A percentile compares a stretch with the other conserved stretches of the same genome.
These are phyloP conservation scores for Ophiostoma australiae DNA, from an alignment of 2,329 filamentous ascomycete genomes.

Conservation along the genomic window DNA sequence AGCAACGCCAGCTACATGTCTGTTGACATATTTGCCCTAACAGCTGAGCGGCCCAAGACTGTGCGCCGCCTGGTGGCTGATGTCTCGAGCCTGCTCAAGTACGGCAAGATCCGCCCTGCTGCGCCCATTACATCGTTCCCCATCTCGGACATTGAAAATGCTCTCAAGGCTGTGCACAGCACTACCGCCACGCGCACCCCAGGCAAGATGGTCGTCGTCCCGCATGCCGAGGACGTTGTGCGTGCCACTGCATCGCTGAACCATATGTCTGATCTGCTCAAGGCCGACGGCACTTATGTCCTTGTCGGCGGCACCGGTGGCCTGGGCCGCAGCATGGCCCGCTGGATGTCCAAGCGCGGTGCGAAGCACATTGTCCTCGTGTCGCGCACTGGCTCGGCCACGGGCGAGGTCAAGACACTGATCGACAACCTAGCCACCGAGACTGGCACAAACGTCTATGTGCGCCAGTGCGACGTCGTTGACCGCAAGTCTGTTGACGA, in stretches of 20 bases:
- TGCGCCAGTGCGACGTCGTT: conserved; percentile 43
- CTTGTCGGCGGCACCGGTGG: conserved; percentile 51
- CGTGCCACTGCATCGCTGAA: conserved; percentile 36
- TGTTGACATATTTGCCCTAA: conserved; percentile 43
- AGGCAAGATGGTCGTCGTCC: conserved; percentile 15
- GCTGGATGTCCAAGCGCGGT: conserved; percentile 46
- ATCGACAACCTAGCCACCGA: conserved; percentile 37
- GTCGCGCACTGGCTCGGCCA: conserved; percentile 34
- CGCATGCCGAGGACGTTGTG: conserved; percentile 23
- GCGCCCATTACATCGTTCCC: conserved; percentile 15
- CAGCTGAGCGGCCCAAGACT: conserved; percentile 40
- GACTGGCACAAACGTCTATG: conserved; percentile 40
- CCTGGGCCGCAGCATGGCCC: conserved; percentile 46
- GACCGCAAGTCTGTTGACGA: conserved; percentile 38
- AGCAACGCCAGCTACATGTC: conserved; percentile 45
- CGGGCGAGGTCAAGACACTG: conserved; percentile 39
- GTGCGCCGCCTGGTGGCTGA: conserved; percentile 37
- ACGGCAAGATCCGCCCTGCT: conserved; percentile 2
- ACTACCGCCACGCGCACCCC: not conserved
- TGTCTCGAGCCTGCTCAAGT: conserved; percentile 4
- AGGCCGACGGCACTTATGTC: conserved; percentile 44
- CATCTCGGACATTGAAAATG: not conserved
- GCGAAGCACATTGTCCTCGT: conserved; percentile 45
- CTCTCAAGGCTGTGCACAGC: conserved; percentile 4
- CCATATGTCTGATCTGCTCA: conserved; percentile 29